These are phyloP conservation scores for Climacium dendroides DNA, from an alignment of 225 moss, liverwort and hornwort genomes.

Conservation along the genomic window DNA sequence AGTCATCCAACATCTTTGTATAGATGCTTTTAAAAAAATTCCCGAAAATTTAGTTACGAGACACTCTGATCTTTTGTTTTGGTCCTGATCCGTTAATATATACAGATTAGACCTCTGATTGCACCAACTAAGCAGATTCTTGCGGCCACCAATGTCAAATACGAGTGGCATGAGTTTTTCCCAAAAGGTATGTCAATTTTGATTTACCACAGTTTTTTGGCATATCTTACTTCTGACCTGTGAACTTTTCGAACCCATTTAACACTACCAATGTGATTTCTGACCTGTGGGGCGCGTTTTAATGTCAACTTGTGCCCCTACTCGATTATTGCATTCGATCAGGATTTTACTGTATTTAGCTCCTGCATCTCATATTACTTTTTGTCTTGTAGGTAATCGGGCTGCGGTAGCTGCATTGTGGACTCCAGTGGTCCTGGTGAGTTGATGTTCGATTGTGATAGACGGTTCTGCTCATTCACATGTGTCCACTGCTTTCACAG, in stretches of 20 bases:
- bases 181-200: constrained; percentile 33
- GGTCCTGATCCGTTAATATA: neutral
- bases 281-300: neutral
- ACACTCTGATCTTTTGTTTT: neutral
- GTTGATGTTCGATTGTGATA: neutral
- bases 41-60: neutral
- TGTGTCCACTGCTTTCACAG: neutral
- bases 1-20: neutral
- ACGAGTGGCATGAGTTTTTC: constrained; percentile 81
- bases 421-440: constrained; percentile 89
- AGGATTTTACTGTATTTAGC: neutral
- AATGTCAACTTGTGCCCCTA: neutral
- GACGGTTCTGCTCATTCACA: neutral
- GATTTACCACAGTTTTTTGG: neutral
- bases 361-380: neutral
- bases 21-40: neutral
- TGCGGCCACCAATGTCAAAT: constrained; percentile 36
- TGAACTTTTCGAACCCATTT: neutral
- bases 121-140: constrained; percentile 82
- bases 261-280: neutral
- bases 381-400: constrained; percentile 19
- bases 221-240: neutral
- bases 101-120: constrained; percentile 78
- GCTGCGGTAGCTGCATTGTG: constrained; percentile 56
- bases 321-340: neutral